Percentiles rank a stretch among this genome's conserved stretches.
phyloP scores from a whole-genome alignment of 495 filamentous ascomycete genomes.

The Penicillium chermesinum region DNA sequence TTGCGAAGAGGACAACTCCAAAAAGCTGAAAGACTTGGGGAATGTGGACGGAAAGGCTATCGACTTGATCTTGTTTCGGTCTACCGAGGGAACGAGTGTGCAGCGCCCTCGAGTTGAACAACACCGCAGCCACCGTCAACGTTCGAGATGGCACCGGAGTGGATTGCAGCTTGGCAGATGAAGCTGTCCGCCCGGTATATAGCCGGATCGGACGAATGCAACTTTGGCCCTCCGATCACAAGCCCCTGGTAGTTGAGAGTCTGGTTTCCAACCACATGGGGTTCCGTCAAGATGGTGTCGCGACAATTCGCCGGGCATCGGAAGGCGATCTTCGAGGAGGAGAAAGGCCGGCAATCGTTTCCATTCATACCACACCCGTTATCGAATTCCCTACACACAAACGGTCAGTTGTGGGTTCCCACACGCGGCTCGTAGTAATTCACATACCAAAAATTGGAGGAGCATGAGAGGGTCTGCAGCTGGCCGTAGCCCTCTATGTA shows the following conservation, averaged over 20 bases:
- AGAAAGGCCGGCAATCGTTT: conserved; percentile 75
- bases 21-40: conserved; percentile 68
- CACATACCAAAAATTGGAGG: conserved; percentile 52
- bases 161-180: conserved; percentile 75
- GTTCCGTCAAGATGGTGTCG: conserved; percentile 60
- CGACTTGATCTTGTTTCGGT: conserved; percentile 60
- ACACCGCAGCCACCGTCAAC: conserved; percentile 75
- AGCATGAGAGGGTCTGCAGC: conserved; percentile 63
- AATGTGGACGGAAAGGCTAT: conserved; percentile 70
- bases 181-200: conserved; percentile 80
- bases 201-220: conserved; percentile 30
- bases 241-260: conserved; percentile 64
- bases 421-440: neutral
- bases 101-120: conserved; percentile 60
- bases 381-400: conserved; percentile 47
- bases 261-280: conserved; percentile 67
- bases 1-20: conserved; percentile 38
- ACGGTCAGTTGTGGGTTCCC: neutral
- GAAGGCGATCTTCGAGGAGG: conserved; percentile 63
- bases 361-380: conserved; percentile 78
- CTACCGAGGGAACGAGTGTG: conserved; percentile 56
- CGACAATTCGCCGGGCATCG: conserved; percentile 74
- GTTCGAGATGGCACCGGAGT: conserved; percentile 68
- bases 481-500: conserved; percentile 65
- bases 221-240: conserved; percentile 67